These are phyloP conservation scores for Rhododendron henanense DNA, from an alignment of 148 eudicot genomes.

Conservation along the genomic window DNA sequence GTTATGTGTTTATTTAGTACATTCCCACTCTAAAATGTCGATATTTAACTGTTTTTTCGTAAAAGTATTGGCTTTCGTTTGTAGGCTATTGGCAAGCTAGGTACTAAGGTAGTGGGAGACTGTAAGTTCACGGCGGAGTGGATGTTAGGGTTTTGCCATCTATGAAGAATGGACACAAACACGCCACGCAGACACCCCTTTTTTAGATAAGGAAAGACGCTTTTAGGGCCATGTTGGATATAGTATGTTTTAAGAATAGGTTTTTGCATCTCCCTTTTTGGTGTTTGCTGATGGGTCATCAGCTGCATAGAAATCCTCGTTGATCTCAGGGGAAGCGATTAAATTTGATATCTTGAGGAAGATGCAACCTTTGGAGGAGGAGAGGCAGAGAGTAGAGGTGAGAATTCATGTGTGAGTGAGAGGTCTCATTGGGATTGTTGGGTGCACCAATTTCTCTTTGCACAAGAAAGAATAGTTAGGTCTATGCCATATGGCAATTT, in stretches of 20 bases:
- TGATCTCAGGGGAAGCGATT: background rate
- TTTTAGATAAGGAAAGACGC: background rate
- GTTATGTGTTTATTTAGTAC: background rate
- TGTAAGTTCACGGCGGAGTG: background rate
- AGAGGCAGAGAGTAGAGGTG: background rate
- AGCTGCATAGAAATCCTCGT: background rate
- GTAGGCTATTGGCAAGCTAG: background rate
- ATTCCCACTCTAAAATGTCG: background rate
- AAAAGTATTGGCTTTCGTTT: background rate
- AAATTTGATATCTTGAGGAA: background rate
- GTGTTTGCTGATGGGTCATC: background rate
- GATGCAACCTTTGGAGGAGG: background rate
- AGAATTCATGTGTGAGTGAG: background rate
- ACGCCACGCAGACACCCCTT: background rate
- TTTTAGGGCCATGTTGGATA: background rate
- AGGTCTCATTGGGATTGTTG: background rate
- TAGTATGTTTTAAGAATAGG: background rate
- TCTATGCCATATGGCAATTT: background rate
- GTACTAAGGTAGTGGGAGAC: background rate
- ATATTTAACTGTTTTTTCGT: background rate
- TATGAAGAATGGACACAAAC: background rate
- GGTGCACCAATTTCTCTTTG: background rate
- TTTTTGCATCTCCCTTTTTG: background rate
- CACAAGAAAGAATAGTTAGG: background rate
- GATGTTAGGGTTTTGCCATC: background rate